phyloP scores from a whole-genome alignment of 1,284 basidiomycete genomes.

The Cryptococcus hybrid region DNA sequence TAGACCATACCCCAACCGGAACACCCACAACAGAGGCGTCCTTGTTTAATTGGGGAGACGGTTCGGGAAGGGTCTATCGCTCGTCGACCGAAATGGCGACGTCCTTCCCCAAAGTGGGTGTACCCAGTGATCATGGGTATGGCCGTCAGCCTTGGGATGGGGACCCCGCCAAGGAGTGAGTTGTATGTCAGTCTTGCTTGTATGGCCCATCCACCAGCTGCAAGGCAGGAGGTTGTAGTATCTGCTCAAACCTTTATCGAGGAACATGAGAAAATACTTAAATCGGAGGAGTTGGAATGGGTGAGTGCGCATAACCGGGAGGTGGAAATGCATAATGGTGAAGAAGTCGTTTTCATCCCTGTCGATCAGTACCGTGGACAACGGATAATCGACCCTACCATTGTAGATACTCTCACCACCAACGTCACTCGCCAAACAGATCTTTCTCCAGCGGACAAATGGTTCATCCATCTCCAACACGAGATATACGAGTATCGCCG shows the following conservation, averaged over 20 bases:
- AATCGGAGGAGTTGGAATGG: background rate
- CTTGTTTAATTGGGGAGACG: background rate
- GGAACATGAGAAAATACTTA: background rate
- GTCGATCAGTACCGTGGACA: too few species aligned
- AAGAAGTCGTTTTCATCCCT: too few species aligned
- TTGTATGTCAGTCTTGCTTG: constrained; percentile 47
- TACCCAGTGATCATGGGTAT: constrained; percentile 40
- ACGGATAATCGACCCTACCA: background rate
- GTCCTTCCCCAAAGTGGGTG: constrained; percentile 42
- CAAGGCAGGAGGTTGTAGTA: background rate
- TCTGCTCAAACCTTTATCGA: background rate
- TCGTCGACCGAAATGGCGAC: constrained; percentile 37
- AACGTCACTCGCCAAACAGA: background rate
- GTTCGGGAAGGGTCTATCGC: constrained; percentile 1
- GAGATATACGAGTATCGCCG: constrained; percentile 30
- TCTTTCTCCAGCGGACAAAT: constrained; percentile 34
- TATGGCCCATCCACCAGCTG: constrained; percentile 42
- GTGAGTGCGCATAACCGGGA: background rate
- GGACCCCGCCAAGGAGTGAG: constrained; percentile 39
- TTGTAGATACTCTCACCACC: background rate
- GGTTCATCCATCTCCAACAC: constrained; percentile 42
- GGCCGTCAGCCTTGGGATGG: constrained; percentile 41
- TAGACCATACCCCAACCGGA: too few species aligned
- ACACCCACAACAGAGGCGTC: background rate
- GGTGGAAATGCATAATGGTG: background rate